These are phyloP conservation scores for Colletotrichum somersetense DNA, from an alignment of 2,329 filamentous ascomycete species.

Conservation along the genomic window DNA sequence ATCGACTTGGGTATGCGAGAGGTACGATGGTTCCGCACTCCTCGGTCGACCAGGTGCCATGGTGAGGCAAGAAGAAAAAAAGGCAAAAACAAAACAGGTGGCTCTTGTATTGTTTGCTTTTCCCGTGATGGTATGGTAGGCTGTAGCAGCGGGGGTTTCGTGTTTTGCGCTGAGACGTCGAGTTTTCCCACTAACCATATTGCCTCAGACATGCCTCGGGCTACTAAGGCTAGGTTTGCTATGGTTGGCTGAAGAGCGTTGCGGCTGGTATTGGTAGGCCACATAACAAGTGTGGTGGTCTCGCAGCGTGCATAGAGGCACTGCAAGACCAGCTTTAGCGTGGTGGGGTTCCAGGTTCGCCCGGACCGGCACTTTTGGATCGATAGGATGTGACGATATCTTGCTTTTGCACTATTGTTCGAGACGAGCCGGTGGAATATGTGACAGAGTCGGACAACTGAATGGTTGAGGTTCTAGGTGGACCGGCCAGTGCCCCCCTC, in stretches of 20 bases:
- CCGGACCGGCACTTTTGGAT: constrained; percentile 40
- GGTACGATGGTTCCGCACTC: constrained; percentile 16
- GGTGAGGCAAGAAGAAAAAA: constrained; percentile 16
- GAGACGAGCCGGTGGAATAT: constrained; percentile 38
- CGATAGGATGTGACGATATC: constrained; percentile 43
- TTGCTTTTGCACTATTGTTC: constrained; percentile 40
- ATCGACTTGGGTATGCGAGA: constrained; percentile 10
- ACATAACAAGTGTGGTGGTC: constrained; percentile 13
- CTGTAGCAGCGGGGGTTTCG: constrained; percentile 12
- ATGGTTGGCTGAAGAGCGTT: constrained; percentile 24
- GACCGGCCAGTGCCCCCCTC: constrained; percentile 10
- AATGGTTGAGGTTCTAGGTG: constrained; percentile 19
- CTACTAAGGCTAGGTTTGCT: not conserved
- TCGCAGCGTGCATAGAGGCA: constrained; percentile 36
- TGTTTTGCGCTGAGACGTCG: constrained; percentile 37
- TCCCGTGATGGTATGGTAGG: constrained; percentile 12
- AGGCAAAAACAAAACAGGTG: constrained; percentile 21
- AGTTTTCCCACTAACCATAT: constrained; percentile 41
- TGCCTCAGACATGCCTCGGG: constrained; percentile 32
- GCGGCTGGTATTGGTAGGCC: constrained; percentile 4
- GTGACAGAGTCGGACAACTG: constrained; percentile 33
- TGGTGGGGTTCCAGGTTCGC: constrained; percentile 34
- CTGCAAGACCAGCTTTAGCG: constrained; percentile 35
- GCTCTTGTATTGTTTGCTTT: constrained; percentile 28
- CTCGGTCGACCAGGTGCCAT: constrained; percentile 21